Evolutionary conservation across 495 filamentous ascomycete species (phyloP), one percentile per base, ranked within the genome.

Genomic region (Cairneyella variabilis): DNA sequence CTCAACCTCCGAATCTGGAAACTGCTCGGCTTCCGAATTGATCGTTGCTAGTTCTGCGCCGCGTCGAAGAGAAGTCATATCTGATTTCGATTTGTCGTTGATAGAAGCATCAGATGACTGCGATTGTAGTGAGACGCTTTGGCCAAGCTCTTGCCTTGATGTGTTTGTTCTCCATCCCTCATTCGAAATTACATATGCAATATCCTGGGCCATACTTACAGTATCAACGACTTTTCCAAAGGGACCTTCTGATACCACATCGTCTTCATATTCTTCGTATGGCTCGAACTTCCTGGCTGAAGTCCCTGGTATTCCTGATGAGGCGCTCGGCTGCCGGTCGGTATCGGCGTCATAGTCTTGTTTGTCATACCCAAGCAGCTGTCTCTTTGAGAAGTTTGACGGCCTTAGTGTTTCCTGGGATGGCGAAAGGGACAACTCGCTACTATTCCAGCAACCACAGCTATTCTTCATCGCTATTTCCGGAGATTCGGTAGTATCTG

Each of bases 141-240:
- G n/a, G n/a, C n/a, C n/a, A n/a, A n/a, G n/a, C n/a, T n/a, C n/a
- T n/a, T n/a, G n/a, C n/a, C n/a, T n/a, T n/a, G n/a, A n/a, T n/a
- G n/a, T n/a, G n/a, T n/a, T n/a, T n/a, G n/a, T n/a, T n/a, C 88
- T 81, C 93, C 92, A 97, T 27, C 92, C 92, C 48, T 96, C 93
- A 64, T 97, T 97, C 91, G 90, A 95, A 58, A 97, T 89, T 26
- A 97, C 91, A 73, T 95, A 88, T 36, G 86, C 90, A 60, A 98
- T 98, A 62, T 98, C 93, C 58, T 83, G 84, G 37, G 91, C 91
- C 6, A 91, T 97, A 72, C 97, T 97, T 60, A 98, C 89, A 34
- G 90, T 92, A 65, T 97, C 89, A 63, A 93, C 83, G 17, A 97
- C 85, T 58, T 84, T 80, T 51, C 89, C 88, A 57, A 97, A 79